Evolutionary conservation across 148 eudicot genomes (phyloP), one percentile per base, ranked within the genome.

Genomic region (Vaccinium vitisidaea): DNA sequence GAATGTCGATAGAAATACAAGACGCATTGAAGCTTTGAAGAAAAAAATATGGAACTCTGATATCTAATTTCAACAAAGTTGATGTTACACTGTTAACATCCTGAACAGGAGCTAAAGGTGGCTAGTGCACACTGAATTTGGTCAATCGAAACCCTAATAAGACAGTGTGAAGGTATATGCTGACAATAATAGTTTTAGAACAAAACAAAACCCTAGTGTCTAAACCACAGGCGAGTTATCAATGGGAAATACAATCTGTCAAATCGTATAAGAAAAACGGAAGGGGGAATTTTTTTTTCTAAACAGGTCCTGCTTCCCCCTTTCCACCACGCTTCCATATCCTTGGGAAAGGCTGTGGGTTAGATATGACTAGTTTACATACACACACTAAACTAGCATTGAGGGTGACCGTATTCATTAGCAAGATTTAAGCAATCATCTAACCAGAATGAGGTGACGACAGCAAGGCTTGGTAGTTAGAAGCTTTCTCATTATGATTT

Each of bases 331-430:
- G n/a, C 74, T 83, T 80, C 75, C 18, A 54, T 23, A 18, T 69
- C 49, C 30, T 71, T 12, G 13, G 53, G 21, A 48, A 78, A 7
- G 77, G 52, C 77, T 14, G 76, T 67, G 79, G 74, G 71, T 69
- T 83, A 77, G 69, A 46, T 49, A 50, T 77, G 83, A 52, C 11
- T 74, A 86, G 80, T 83, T 78, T 70, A 61, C 88, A 83, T 48
- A 70, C 82, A 82, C 30, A 59, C 75, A 48, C 11, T 74, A 70
- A 49, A 16, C 74, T 56, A 55, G 83, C 21, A 59, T 59, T 19
- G 75, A 53, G 21, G 50, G 56, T 23, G 39, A 69, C 61, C 43
- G 23, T 49, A 27, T 82, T 67, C 59, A 18, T 59, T 52, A 43
- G 74, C 61, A 48, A 74, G 23, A 49, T 25, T 79, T 36, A 75